Base-by-base conservation (phyloP, 1,139 yeast species). In the Pichiaceae sp. region DNA sequence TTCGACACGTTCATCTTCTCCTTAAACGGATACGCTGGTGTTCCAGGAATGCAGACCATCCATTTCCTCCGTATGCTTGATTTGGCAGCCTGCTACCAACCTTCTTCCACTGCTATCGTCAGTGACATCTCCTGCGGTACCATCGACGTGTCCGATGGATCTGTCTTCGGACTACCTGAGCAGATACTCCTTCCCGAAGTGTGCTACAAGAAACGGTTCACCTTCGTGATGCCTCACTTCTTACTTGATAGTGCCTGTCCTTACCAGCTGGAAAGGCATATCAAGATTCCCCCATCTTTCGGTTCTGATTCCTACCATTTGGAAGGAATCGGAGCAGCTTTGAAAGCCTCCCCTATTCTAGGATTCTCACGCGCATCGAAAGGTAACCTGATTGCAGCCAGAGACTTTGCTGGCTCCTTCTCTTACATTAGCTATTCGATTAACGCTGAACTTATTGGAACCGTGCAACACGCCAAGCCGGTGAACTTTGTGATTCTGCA, bases 1-100 rank as follows among this genome's bases (percentile, higher is more conserved):
- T 77, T 75, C 46, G 77, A 75, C 44, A 72, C 72, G 72, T 66
- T 75, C 46, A 64, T 70, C 34, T 78, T 76, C 11, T 69, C 78
- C 1, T 54, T 76, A 27, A 81, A 76, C 50, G 83, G 82, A 0
- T 53, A 49, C 11, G 15, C 38, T 5, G 57, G 20, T 6, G 31
- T 29, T 9, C 31, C 31, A 59, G 28, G 28, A 9, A 5, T 8
- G 8, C 15, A 25, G 8, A 40, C 47, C 58, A 62, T 36, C 49
- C 8, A 57, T 20, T 60, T 66, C 40, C 42, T 66, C 20, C 52
- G 60, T 36, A 64, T 62, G 62, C 60, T 61, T 19, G 71, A 67
- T 43, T 38, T 64, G n/a, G 53, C 61, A 42, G 70, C 70, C 2
- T 53, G 63, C 36, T 64, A 64, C 62, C 58, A 64, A 2, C 49